A percentile compares a stretch with the other conserved stretches of the same genome.
These are phyloP conservation scores for Penicillium silybi DNA, from an alignment of 495 filamentous ascomycete species.

Conservation along the genomic window DNA sequence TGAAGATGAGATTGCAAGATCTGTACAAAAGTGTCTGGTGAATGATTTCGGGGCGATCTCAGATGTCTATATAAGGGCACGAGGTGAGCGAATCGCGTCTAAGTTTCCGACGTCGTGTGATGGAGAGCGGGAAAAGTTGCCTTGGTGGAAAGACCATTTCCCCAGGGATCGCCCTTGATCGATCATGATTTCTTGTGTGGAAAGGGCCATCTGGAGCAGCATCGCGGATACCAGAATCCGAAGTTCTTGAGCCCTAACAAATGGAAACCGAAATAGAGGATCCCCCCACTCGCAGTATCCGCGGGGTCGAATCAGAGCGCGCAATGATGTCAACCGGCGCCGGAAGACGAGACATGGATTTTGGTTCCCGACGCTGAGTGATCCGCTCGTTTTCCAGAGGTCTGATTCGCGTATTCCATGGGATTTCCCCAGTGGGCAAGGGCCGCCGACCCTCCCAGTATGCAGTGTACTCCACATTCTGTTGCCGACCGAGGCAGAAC, in stretches of 20 bases:
- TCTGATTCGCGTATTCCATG: background rate
- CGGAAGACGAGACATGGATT: slow-evolving; percentile 18
- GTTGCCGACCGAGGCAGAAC: background rate
- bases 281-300: background rate
- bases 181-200: slow-evolving; percentile 16
- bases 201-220: slow-evolving; percentile 10
- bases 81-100: slow-evolving; percentile 14
- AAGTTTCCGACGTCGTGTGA: slow-evolving; percentile 17
- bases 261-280: background rate
- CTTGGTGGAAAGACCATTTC: background rate
- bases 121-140: slow-evolving; percentile 2
- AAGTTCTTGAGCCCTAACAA: background rate
- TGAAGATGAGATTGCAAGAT: background rate
- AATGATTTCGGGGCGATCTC: background rate
- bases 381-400: background rate
- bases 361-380: slow-evolving; percentile 31
- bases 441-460: too few species aligned
- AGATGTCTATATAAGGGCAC: slow-evolving; percentile 20
- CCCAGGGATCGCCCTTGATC: background rate
- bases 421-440: background rate
- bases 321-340: slow-evolving; percentile 21
- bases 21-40: background rate
- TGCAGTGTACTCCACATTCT: background rate
- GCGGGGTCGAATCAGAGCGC: background rate
- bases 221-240: slow-evolving; percentile 31